Percentiles rank a stretch among this genome's conserved stretches.
phyloP scores from a whole-genome alignment of 2,329 filamentous ascomycete genomes.

The Dichotomopilus funicola region DNA sequence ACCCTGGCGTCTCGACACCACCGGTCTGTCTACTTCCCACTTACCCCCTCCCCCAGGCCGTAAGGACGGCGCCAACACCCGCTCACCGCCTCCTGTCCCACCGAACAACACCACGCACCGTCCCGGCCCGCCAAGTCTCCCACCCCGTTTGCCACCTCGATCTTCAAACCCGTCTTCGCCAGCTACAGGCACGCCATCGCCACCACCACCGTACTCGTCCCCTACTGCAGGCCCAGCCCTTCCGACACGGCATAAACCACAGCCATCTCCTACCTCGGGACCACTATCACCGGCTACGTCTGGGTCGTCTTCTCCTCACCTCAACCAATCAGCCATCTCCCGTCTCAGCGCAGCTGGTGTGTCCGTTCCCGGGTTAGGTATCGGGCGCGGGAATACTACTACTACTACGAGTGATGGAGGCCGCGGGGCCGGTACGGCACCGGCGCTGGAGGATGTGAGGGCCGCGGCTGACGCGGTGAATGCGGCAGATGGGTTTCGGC shows the following conservation, averaged over 20 bases:
- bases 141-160: conserved; percentile 68
- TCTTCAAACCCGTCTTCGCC: conserved; percentile 34
- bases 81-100: conserved; percentile 19
- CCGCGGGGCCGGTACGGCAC: too few relatives aligned
- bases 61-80: conserved; percentile 35
- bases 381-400: background rate
- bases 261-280: conserved; percentile 9
- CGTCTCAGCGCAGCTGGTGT: conserved; percentile 69
- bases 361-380: conserved; percentile 71
- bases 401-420: too few relatives aligned
- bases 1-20: conserved; percentile 65
- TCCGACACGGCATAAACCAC: conserved; percentile 19
- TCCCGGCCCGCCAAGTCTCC: conserved; percentile 46
- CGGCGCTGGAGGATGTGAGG: conserved; percentile 53
- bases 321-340: conserved; percentile 53
- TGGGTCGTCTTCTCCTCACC: conserved; percentile 3
- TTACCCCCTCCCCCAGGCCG: conserved; percentile 65
- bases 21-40: conserved; percentile 60
- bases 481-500: conserved; percentile 62
- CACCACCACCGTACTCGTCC: background rate
- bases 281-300: background rate
- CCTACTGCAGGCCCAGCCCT: conserved; percentile 11
- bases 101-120: conserved; percentile 11
- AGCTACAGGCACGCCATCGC: background rate
- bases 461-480: conserved; percentile 55